Conservation (phyloP, 352 stramenopile species). For the Phytopythium sindhum region DNA sequence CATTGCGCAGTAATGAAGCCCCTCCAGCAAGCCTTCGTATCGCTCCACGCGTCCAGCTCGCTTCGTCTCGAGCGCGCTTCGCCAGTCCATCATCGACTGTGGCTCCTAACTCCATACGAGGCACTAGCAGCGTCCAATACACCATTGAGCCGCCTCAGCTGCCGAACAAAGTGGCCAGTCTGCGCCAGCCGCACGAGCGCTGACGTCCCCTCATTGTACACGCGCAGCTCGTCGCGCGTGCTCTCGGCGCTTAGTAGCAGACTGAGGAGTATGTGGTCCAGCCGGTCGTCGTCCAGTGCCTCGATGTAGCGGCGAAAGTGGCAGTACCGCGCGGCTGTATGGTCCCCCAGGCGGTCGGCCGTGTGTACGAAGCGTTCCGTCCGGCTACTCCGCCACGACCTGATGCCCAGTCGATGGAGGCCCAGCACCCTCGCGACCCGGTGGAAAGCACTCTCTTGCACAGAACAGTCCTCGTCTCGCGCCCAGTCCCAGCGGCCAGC, state of each 20-base stretch:
- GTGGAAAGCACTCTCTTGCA: too few species aligned
- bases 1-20: neutral
- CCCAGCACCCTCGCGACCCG: too few species aligned
- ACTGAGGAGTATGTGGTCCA: neutral
- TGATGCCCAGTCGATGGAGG: too few species aligned
- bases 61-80: neutral
- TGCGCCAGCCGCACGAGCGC: slow-evolving; percentile 1
- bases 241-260: neutral
- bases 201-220: neutral
- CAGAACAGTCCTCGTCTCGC: too few species aligned
- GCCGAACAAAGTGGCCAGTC: slow-evolving; percentile 2
- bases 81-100: neutral
- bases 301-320: neutral
- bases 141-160: neutral
- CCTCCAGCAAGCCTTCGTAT: neutral
- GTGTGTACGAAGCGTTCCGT: too few species aligned
- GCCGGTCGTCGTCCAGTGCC: neutral
- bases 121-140: neutral
- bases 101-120: neutral
- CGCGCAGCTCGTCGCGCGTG: neutral
- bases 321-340: neutral
- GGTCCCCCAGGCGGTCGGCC: neutral
- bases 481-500: too few species aligned
- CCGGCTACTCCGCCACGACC: too few species aligned
- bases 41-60: neutral